Evolutionary conservation across 129 eudicot species (phyloP).

Genomic region (Pulicaria dysenterica): DNA sequence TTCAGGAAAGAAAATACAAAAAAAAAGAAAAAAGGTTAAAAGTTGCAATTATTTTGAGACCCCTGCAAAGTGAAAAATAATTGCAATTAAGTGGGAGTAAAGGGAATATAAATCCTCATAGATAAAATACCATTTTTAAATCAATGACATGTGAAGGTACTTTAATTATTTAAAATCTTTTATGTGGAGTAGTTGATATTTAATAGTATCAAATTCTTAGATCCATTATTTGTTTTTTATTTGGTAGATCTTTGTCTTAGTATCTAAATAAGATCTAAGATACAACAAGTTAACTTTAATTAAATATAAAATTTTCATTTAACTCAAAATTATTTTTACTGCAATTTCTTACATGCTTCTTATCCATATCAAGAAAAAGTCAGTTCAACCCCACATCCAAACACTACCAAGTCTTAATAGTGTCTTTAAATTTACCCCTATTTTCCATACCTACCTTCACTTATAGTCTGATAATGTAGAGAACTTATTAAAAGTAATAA

Average conservation of each 20-base stretch:
- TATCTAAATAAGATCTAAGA: neutral
- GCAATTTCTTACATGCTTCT: too few species aligned
- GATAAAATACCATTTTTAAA: slow-evolving; percentile 13
- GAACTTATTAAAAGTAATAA: too few species aligned
- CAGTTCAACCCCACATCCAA: neutral
- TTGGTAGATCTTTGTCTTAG: slow-evolving; percentile 8
- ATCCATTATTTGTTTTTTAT: slow-evolving; percentile 5
- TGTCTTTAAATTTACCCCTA: neutral
- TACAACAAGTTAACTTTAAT: neutral
- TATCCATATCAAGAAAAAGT: neutral
- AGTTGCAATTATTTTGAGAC: neutral
- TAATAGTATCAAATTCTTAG: neutral
- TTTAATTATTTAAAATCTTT: neutral
- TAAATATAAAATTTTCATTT: too few species aligned
- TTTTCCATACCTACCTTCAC: too few species aligned
- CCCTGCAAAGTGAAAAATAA: slow-evolving; percentile 8
- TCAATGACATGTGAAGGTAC: neutral
- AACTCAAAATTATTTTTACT: too few species aligned
- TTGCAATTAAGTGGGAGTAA: neutral
- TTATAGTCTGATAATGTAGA: neutral
- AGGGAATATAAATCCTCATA: slow-evolving; percentile 1
- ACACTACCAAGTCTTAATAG: neutral
- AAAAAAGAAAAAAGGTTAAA: neutral
- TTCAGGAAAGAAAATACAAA: neutral
- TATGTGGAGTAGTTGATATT: neutral